Conservation (phyloP, 2,329 filamentous ascomycete species). For the Botrytis medusae region DNA sequence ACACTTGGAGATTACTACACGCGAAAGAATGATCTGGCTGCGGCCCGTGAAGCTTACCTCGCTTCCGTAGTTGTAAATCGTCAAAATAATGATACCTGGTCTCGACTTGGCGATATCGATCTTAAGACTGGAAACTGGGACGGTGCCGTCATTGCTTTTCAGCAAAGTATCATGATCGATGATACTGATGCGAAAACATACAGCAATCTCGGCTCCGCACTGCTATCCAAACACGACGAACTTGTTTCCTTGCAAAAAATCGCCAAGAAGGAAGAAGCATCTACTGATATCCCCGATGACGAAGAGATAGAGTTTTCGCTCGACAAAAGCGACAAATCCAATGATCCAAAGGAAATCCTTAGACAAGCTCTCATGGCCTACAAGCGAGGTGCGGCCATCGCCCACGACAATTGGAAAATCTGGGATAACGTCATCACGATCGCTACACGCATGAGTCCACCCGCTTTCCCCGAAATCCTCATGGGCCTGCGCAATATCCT, state of each 20-base stretch:
- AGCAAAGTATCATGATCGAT: conserved; percentile 78
- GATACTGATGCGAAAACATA: conserved; percentile 89
- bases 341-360: conserved; percentile 49
- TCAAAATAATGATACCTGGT: conserved; percentile 83
- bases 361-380: conserved; percentile 79
- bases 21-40: conserved; percentile 60
- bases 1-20: conserved; percentile 81
- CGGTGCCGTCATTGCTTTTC: conserved; percentile 80
- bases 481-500: conserved; percentile 73
- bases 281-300: conserved; percentile 20
- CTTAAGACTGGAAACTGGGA: conserved; percentile 75
- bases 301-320: conserved; percentile 8
- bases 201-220: conserved; percentile 87
- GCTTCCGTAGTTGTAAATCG: conserved; percentile 77
- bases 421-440: conserved; percentile 97
- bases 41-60: conserved; percentile 74
- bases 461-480: conserved; percentile 73
- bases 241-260: conserved; percentile 42
- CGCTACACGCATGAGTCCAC: conserved; percentile 72
- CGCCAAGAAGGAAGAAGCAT: conserved; percentile 38
- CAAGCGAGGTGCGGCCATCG: conserved; percentile 80
- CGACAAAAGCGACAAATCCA: conserved; percentile 37
- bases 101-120: conserved; percentile 83
- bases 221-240: conserved; percentile 68
- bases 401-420: conserved; percentile 85